These are phyloP conservation scores for Sindora glabra DNA, from an alignment of 306 rosid species.

Conservation along the genomic window DNA sequence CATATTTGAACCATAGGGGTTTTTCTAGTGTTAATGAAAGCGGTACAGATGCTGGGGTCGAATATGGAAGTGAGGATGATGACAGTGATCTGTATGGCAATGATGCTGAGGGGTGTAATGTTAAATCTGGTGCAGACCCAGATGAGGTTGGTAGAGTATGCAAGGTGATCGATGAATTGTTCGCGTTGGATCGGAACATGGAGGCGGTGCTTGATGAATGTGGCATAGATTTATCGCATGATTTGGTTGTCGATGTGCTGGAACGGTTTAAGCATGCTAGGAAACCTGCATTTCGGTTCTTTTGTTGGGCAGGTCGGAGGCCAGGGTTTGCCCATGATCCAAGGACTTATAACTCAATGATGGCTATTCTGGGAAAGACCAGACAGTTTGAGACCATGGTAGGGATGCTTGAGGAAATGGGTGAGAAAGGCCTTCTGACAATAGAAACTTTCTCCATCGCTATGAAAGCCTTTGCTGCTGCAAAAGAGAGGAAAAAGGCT, in stretches of 20 bases:
- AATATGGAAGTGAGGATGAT: constrained; percentile 21
- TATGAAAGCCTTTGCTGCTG: constrained; percentile 69
- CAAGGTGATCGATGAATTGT: constrained; percentile 86
- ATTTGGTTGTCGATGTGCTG: constrained; percentile 75
- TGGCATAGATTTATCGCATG: constrained; percentile 50
- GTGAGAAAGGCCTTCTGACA: constrained; percentile 58
- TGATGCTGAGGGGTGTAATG: constrained; percentile 3
- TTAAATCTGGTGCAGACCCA: constrained; percentile 34
- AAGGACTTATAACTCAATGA: constrained; percentile 58
- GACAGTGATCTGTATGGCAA: constrained; percentile 1
- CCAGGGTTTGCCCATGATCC: constrained; percentile 63
- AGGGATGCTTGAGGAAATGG: constrained; percentile 82
- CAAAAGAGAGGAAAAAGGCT: constrained; percentile 83
- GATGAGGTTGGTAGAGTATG: constrained; percentile 63
- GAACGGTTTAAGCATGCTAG: constrained; percentile 71
- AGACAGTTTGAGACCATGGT: constrained; percentile 93
- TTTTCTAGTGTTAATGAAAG: constrained; percentile 25
- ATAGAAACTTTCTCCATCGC: constrained; percentile 74
- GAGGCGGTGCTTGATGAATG: constrained; percentile 82
- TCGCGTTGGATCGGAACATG: constrained; percentile 86
- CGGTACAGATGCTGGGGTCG: constrained; percentile 31
- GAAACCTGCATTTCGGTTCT: constrained; percentile 85
- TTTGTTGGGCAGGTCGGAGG: constrained; percentile 72
- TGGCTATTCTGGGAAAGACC: constrained; percentile 71
- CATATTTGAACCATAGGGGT: background rate